Evolutionary conservation across 1,284 basidiomycete genomes (phyloP).

Genomic region (Mycena citricolor): DNA sequence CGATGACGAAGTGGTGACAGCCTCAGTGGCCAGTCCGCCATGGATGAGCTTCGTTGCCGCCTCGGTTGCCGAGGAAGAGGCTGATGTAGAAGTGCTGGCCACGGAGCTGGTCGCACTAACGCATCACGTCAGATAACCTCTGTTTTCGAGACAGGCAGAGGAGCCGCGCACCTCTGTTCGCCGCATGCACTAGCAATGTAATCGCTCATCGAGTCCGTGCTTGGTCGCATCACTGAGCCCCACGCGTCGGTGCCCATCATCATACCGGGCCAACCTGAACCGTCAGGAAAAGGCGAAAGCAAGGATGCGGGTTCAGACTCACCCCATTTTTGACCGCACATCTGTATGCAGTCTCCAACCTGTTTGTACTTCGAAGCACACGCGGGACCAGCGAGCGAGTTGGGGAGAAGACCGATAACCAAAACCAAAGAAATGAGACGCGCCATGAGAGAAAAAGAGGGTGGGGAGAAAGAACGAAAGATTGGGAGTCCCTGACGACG

Average conservation of each 20-base stretch:
- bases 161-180: constrained; percentile 4
- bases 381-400: constrained; percentile 48
- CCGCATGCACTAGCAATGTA: constrained; percentile 17
- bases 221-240: constrained; percentile 47
- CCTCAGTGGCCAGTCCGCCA: constrained; percentile 19
- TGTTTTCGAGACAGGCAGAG: neutral
- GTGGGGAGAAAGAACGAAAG: constrained; percentile 33
- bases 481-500: no score
- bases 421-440: constrained; percentile 41
- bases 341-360: constrained; percentile 39
- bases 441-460: constrained; percentile 37
- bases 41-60: constrained; percentile 2
- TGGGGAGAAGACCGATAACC: constrained; percentile 38
- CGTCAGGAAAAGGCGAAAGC: no score
- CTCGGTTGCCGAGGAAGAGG: constrained; percentile 17
- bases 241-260: constrained; percentile 54
- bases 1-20: no score
- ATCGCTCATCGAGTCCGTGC: neutral
- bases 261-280: constrained; percentile 49
- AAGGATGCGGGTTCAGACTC: no score
- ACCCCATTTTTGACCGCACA: constrained; percentile 49
- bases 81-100: constrained; percentile 14
- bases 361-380: constrained; percentile 43
- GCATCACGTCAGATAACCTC: no score
- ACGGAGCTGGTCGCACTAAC: constrained; percentile 8